phyloP scores from a whole-genome alignment of 352 stramenopile genomes.

The Peronosclerospora sorghi region DNA sequence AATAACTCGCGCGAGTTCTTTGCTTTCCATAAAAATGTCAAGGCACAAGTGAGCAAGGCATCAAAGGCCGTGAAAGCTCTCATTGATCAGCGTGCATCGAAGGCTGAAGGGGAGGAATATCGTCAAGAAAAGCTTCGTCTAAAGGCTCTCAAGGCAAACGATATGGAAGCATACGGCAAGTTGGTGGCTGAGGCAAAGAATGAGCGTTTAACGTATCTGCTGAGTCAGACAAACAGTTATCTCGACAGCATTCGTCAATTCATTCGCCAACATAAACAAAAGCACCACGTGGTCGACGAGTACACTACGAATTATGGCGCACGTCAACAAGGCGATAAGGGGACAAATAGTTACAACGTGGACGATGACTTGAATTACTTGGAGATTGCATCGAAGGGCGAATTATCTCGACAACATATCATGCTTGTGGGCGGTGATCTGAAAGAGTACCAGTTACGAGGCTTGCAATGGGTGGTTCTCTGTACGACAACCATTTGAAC shows the following conservation, averaged over 20 bases:
- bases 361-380: constrained; percentile 82
- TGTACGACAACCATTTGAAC: constrained; percentile 98
- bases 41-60: constrained; percentile 55
- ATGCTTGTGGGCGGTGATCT: constrained; percentile 94
- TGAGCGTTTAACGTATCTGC: constrained; percentile 92
- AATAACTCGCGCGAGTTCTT: constrained; percentile 83
- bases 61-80: constrained; percentile 61
- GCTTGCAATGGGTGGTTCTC: constrained; percentile 99
- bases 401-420: constrained; percentile 85
- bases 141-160: constrained; percentile 89
- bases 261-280: constrained; percentile 83
- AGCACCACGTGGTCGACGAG: constrained; percentile 56
- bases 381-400: constrained; percentile 72
- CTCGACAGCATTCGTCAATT: constrained; percentile 92
- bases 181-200: constrained; percentile 97
- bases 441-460: constrained; percentile 97
- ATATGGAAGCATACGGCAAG: constrained; percentile 96
- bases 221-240: constrained; percentile 94
- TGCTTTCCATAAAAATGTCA: constrained; percentile 79
- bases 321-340: constrained; percentile 17
- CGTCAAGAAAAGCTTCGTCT: constrained; percentile 80
- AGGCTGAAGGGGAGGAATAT: constrained; percentile 78
- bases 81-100: constrained; percentile 64
- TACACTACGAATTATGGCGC: constrained; percentile 28
- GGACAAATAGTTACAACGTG: constrained; percentile 20